These are phyloP conservation scores for Malassezia yamatoensis DNA, from an alignment of 1,284 basidiomycete genomes.

Conservation along the genomic window DNA sequence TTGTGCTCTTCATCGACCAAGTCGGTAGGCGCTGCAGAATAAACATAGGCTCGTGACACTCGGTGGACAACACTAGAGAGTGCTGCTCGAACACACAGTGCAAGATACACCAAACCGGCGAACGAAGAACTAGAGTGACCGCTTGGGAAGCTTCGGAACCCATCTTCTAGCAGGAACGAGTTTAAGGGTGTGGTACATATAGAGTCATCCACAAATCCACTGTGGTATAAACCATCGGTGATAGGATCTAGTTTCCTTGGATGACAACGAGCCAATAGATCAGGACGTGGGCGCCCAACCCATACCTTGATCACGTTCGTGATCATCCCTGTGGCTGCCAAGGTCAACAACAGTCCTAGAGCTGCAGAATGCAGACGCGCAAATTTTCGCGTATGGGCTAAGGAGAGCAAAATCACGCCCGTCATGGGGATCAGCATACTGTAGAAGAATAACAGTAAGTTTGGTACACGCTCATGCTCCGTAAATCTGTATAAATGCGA, in stretches of 20 bases:
- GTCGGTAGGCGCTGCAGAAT: background rate
- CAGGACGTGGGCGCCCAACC: slow-evolving; percentile 71
- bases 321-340: slow-evolving; percentile 65
- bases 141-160: slow-evolving; percentile 85
- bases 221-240: slow-evolving; percentile 52
- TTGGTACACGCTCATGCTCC: slow-evolving; percentile 71
- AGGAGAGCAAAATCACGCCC: slow-evolving; percentile 58
- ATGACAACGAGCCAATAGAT: slow-evolving; percentile 60
- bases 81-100: slow-evolving; percentile 56
- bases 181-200: slow-evolving; percentile 61
- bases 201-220: slow-evolving; percentile 57
- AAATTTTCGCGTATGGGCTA: slow-evolving; percentile 62
- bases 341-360: slow-evolving; percentile 64
- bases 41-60: background rate
- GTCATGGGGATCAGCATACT: slow-evolving; percentile 27
- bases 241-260: slow-evolving; percentile 60
- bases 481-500: slow-evolving; percentile 49
- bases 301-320: slow-evolving; percentile 70
- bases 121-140: slow-evolving; percentile 88
- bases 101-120: slow-evolving; percentile 78
- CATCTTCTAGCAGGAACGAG: slow-evolving; percentile 46
- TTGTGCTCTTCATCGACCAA: background rate
- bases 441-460: slow-evolving; percentile 45
- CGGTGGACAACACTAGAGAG: background rate
- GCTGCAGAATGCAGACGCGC: slow-evolving; percentile 80